phyloP scores from a whole-genome alignment of 805 yeast genomes.

The Nakazawaea siamensis region DNA sequence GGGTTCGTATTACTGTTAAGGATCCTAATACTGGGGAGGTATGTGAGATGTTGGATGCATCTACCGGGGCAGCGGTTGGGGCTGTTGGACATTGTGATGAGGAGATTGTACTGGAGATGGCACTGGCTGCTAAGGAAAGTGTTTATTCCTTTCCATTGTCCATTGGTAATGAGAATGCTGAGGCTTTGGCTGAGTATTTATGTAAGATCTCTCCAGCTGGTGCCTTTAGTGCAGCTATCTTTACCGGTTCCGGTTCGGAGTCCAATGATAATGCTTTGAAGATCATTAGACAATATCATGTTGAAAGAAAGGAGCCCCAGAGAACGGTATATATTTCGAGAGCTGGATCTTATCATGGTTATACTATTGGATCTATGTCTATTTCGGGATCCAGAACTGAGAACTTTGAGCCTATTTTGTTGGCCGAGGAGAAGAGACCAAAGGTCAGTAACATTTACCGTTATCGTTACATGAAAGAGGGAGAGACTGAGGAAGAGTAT shows the following conservation, averaged over 20 bases:
- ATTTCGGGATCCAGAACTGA: conserved; percentile 25
- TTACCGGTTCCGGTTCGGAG: conserved; percentile 58
- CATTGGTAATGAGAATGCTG: conserved; percentile 23
- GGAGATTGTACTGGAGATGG: conserved; percentile 24
- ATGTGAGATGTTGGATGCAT: conserved; percentile 26
- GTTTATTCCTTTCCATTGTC: conserved; percentile 24
- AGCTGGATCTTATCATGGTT: conserved; percentile 36
- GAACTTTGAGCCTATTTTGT: conserved; percentile 20
- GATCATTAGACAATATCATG: conserved; percentile 39
- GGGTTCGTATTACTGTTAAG: conserved; percentile 24
- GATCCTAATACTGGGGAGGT: conserved; percentile 28
- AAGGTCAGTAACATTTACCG: conserved; percentile 22
- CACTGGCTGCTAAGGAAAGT: conserved; percentile 18
- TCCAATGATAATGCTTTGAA: conserved; percentile 69
- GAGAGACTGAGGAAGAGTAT: conserved; percentile 30
- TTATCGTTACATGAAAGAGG: conserved; percentile 22
- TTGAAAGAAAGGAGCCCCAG: conserved; percentile 26
- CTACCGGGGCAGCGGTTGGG: conserved; percentile 35
- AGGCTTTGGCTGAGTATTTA: conserved; percentile 29
- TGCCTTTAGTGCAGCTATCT: conserved; percentile 32
- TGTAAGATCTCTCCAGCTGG: conserved; percentile 30
- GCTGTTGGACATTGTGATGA: conserved; percentile 29
- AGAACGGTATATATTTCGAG: conserved; percentile 29
- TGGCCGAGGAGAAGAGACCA: conserved; percentile 16
- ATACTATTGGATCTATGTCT: conserved; percentile 35